Conservation (phyloP, 1,139 yeast species). For the Meyerozyma guilliermondii region DNA sequence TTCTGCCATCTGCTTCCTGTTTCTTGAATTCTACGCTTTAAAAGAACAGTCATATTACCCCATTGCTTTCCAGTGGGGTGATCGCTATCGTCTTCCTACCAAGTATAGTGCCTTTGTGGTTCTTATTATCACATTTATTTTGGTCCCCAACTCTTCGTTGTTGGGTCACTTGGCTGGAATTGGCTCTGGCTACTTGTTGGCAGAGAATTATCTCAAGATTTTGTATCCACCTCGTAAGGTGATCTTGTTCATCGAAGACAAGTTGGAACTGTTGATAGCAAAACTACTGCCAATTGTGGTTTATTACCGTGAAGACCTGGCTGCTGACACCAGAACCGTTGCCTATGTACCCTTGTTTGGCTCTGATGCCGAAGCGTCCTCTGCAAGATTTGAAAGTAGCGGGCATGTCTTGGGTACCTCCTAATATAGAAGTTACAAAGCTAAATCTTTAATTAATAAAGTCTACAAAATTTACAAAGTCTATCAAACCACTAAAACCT, state of each 20-base stretch:
- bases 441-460: too few species aligned
- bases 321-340: constrained; percentile 38
- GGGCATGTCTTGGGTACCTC: constrained; percentile 1
- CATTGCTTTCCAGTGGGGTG: constrained; percentile 23
- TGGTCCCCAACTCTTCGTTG: constrained; percentile 61
- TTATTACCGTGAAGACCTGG: constrained; percentile 54
- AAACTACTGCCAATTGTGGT: constrained; percentile 50
- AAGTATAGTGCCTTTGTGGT: constrained; percentile 53
- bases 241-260: constrained; percentile 61
- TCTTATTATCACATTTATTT: constrained; percentile 43
- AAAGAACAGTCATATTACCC: constrained; percentile 54
- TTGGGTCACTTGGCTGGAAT: constrained; percentile 61
- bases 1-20: constrained; percentile 73
- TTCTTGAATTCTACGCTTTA: constrained; percentile 59
- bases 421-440: neutral
- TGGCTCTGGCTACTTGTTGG: constrained; percentile 42
- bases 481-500: too few species aligned
- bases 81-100: constrained; percentile 50
- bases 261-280: constrained; percentile 44
- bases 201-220: constrained; percentile 48
- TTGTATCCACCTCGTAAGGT: constrained; percentile 65
- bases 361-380: constrained; percentile 20
- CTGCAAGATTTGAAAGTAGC: constrained; percentile 3
- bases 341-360: constrained; percentile 31
- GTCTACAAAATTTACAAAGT: too few species aligned